phyloP scores from a whole-genome alignment of 83 land plant genomes.

The Picea abies region DNA sequence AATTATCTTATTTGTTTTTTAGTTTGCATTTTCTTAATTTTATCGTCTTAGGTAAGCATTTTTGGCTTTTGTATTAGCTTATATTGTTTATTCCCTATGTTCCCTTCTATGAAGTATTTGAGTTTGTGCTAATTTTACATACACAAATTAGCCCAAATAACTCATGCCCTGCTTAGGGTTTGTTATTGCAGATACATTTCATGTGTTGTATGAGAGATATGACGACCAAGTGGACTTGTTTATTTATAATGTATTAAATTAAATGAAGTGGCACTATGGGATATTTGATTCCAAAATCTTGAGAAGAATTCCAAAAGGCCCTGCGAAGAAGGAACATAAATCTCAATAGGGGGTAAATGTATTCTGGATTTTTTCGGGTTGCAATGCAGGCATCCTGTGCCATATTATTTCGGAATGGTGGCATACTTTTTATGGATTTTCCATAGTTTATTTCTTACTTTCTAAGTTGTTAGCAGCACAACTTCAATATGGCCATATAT shows the following conservation, averaged over 20 bases:
- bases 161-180: constrained; percentile 31
- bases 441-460: not conserved
- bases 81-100: not conserved
- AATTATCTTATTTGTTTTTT: not conserved
- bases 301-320: constrained; percentile 14
- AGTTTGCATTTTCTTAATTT: constrained; percentile 60
- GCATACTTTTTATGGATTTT: not conserved
- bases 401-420: not conserved
- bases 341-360: not conserved
- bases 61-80: not conserved
- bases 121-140: not conserved
- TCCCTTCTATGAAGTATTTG: no score
- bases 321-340: constrained; percentile 39
- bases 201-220: constrained; percentile 37
- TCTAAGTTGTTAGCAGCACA: not conserved
- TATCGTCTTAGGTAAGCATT: constrained; percentile 56
- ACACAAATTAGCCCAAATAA: no score
- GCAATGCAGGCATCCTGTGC: not conserved
- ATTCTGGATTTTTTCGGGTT: no score
- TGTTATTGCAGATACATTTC: constrained; percentile 62
- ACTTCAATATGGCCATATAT: no score
- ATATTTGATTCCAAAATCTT: constrained; percentile 57
- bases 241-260: constrained; percentile 41
- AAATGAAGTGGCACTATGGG: constrained; percentile 61
- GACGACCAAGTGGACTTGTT: no score